These are phyloP conservation scores for Fomitopsis betulina DNA, from an alignment of 1,284 basidiomycete species.

Conservation along the genomic window DNA sequence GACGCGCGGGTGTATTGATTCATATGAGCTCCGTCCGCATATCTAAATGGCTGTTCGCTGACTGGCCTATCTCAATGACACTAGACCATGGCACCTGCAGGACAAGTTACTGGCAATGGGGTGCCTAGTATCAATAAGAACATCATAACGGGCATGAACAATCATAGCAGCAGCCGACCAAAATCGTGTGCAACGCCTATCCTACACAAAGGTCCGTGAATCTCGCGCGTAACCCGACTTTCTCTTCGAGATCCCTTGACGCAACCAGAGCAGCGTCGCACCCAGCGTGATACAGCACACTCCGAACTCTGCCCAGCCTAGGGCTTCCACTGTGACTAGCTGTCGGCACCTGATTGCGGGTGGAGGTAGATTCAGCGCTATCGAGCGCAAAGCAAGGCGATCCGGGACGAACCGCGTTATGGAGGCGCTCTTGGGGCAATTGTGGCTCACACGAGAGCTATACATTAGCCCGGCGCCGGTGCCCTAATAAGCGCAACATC, in stretches of 20 bases:
- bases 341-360: constrained; percentile 52
- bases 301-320: constrained; percentile 73
- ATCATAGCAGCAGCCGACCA: constrained; percentile 2
- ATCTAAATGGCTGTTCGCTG: background rate
- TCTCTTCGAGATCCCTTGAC: constrained; percentile 24
- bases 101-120: background rate
- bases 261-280: constrained; percentile 60
- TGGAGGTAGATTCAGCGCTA: constrained; percentile 9
- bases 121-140: background rate
- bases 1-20: background rate
- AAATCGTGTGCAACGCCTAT: background rate
- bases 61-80: background rate
- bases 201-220: constrained; percentile 37
- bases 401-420: constrained; percentile 43
- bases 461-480: constrained; percentile 62
- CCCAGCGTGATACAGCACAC: constrained; percentile 56
- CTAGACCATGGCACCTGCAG: background rate
- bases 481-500: constrained; percentile 38
- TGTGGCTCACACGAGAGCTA: constrained; percentile 49
- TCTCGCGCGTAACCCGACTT: constrained; percentile 42
- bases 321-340: constrained; percentile 62
- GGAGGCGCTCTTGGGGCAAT: constrained; percentile 47
- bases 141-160: background rate
- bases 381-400: constrained; percentile 6
- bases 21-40: background rate